These are phyloP conservation scores for Termitomyces sp. DNA, from an alignment of 768 basidiomycete species.

Conservation along the genomic window DNA sequence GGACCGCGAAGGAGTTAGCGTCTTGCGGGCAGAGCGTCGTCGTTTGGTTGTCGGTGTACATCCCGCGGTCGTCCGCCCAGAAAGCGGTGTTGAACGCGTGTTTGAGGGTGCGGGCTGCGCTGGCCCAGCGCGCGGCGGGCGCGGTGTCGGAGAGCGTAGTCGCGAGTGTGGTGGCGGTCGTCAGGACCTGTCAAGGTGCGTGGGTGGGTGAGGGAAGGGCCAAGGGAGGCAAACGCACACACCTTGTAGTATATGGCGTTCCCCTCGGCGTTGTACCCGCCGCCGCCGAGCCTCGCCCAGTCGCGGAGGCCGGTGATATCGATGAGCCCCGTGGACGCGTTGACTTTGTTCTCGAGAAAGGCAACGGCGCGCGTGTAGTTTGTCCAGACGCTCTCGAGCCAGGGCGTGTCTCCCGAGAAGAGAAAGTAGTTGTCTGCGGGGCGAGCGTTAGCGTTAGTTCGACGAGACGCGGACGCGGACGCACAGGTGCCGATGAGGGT, in stretches of 20 bases:
- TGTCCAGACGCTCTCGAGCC: slow-evolving; percentile 45
- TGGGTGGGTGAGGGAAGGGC: not conserved
- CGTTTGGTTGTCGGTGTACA: slow-evolving; percentile 51
- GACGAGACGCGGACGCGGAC: slow-evolving; percentile 6
- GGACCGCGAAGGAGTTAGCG: slow-evolving; percentile 49
- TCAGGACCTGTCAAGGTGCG: slow-evolving; percentile 32
- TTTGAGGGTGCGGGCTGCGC: slow-evolving; percentile 46
- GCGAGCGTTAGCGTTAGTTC: no score
- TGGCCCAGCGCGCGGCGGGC: slow-evolving; percentile 30
- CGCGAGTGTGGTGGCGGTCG: slow-evolving; percentile 41
- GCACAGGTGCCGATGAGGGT: slow-evolving; percentile 51
- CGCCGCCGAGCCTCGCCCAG: slow-evolving; percentile 52
- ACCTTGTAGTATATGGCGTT: slow-evolving; percentile 26
- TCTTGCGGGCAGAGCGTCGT: slow-evolving; percentile 52
- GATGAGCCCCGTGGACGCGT: slow-evolving; percentile 40
- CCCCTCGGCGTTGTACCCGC: slow-evolving; percentile 50
- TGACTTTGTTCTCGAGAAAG: slow-evolving; percentile 48
- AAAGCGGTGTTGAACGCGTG: slow-evolving; percentile 42
- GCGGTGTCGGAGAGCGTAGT: slow-evolving; percentile 20
- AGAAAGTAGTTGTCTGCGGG: slow-evolving; percentile 47
- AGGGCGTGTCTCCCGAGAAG: slow-evolving; percentile 46
- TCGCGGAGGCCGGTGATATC: slow-evolving; percentile 52
- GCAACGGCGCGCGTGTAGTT: slow-evolving; percentile 54
- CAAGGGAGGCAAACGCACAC: not conserved
- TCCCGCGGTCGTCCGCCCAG: slow-evolving; percentile 40